Percentiles rank a stretch among this genome's conserved stretches.
Conservation (phyloP, 2,329 filamentous ascomycete genomes). For the Monosporascus sp. region DNA sequence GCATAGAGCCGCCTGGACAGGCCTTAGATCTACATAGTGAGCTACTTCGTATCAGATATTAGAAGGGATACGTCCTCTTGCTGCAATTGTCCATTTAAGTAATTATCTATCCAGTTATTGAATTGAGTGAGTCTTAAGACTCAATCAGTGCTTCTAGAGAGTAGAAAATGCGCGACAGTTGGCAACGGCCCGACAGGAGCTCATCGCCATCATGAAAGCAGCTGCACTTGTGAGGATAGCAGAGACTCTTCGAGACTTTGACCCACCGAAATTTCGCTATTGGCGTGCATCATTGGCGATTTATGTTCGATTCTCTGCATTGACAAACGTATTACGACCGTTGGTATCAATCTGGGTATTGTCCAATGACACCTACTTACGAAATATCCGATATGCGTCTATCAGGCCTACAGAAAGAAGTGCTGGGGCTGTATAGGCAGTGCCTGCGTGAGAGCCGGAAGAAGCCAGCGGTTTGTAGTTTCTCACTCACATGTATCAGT, state of each 20-base stretch:
- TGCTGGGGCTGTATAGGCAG: conserved; percentile 77
- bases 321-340: too few relatives aligned
- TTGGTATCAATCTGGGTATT: not conserved
- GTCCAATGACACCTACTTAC: not conserved
- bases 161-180: not conserved
- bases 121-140: too few relatives aligned
- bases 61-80: too few relatives aligned
- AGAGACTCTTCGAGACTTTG: not conserved
- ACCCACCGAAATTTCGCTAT: too few relatives aligned
- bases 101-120: too few relatives aligned
- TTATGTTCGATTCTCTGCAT: too few relatives aligned
- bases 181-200: not conserved
- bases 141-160: too few relatives aligned
- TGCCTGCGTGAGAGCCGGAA: conserved; percentile 76
- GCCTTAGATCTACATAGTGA: too few relatives aligned
- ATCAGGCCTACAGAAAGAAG: conserved; percentile 87
- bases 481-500: conserved; percentile 6
- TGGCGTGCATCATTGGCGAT: too few relatives aligned
- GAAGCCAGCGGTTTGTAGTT: conserved; percentile 65
- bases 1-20: too few relatives aligned
- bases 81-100: too few relatives aligned
- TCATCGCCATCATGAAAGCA: not conserved
- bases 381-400: conserved; percentile 41
- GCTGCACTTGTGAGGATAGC: not conserved
- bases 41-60: too few relatives aligned